A percentile compares a stretch with the other conserved stretches of the same genome.
These are phyloP conservation scores for Claviceps citrina DNA, from an alignment of 2,329 filamentous ascomycete species.

Conservation along the genomic window DNA sequence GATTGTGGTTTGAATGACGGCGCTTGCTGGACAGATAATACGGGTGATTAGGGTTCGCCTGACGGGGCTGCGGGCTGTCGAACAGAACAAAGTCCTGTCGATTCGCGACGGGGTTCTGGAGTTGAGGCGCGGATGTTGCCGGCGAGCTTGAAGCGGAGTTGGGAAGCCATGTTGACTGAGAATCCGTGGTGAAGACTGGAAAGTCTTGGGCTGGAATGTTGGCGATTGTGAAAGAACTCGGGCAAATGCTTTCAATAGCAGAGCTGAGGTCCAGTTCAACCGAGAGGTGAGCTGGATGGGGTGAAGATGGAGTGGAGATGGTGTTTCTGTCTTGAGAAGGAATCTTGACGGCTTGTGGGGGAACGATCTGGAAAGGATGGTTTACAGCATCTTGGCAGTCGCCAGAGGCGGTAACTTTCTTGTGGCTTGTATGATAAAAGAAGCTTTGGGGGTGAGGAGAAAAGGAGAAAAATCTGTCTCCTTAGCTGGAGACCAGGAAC, in stretches of 20 bases:
- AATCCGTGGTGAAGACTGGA: conserved; percentile 71
- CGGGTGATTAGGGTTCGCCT: conserved; percentile 20
- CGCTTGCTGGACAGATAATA: conserved; percentile 26
- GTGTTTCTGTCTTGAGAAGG: conserved; percentile 27
- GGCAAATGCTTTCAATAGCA: conserved; percentile 42
- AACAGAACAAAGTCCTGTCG: conserved; percentile 70
- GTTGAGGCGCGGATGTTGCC: conserved; percentile 44
- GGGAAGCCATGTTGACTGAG: conserved; percentile 66
- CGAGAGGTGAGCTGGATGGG: conserved; percentile 36
- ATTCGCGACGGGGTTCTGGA: conserved; percentile 32
- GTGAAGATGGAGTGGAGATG: conserved; percentile 30
- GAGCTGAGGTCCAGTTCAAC: conserved; percentile 54
- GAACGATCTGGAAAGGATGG: conserved; percentile 23
- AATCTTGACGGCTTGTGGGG: conserved; percentile 36
- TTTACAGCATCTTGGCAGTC: conserved; percentile 45
- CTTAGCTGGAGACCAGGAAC: conserved; percentile 14
- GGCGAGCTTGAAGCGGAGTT: conserved; percentile 48
- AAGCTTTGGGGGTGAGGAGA: conserved; percentile 18
- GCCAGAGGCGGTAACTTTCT: conserved; percentile 20
- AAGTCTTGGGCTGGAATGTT: conserved; percentile 52
- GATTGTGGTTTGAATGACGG: conserved; percentile 31
- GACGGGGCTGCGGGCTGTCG: conserved; percentile 33
- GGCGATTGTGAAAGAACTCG: conserved; percentile 37
- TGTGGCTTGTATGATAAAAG: conserved; percentile 18
- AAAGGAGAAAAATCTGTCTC: conserved; percentile 16